Evolutionary conservation across 306 rosid species (phyloP).

Genomic region (Cajanus cajan): DNA sequence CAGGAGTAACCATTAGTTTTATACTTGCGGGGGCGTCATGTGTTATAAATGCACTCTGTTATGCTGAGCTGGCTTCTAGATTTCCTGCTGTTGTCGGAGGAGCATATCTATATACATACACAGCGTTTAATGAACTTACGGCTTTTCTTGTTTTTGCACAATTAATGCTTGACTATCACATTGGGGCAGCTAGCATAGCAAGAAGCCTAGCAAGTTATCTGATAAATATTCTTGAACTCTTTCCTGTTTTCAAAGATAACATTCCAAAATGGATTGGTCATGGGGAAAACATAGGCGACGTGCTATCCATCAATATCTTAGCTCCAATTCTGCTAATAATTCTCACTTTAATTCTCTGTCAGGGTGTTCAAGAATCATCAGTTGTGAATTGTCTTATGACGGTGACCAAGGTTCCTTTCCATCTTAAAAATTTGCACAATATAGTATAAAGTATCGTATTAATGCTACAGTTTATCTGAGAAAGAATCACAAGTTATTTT

Average conservation of each 20-base stretch:
- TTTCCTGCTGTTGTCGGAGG: slow-evolving; percentile 98
- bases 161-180: slow-evolving; percentile 95
- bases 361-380: slow-evolving; percentile 85
- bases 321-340: slow-evolving; percentile 85
- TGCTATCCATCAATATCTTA: slow-evolving; percentile 72
- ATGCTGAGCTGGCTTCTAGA: slow-evolving; percentile 84
- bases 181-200: slow-evolving; percentile 97
- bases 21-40: slow-evolving; percentile 83
- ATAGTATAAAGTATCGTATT: slow-evolving; percentile 7
- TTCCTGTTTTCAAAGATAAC: slow-evolving; percentile 73
- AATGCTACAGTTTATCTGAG: slow-evolving; percentile 8
- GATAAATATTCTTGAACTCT: slow-evolving; percentile 67
- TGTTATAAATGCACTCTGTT: slow-evolving; percentile 91
- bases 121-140: slow-evolving; percentile 91
- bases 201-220: slow-evolving; percentile 87
- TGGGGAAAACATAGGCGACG: slow-evolving; percentile 73
- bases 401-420: slow-evolving; percentile 66
- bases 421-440: slow-evolving; percentile 7
- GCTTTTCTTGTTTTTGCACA: slow-evolving; percentile 94
- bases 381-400: slow-evolving; percentile 83
- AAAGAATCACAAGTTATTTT: slow-evolving; percentile 22
- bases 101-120: slow-evolving; percentile 84
- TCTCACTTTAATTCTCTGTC: slow-evolving; percentile 71
- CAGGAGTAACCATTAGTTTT: slow-evolving; percentile 92
- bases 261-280: slow-evolving; percentile 92